Evolutionary conservation across 2,329 filamentous ascomycete genomes (phyloP).

Genomic region (Pseudonectria foliicola): DNA sequence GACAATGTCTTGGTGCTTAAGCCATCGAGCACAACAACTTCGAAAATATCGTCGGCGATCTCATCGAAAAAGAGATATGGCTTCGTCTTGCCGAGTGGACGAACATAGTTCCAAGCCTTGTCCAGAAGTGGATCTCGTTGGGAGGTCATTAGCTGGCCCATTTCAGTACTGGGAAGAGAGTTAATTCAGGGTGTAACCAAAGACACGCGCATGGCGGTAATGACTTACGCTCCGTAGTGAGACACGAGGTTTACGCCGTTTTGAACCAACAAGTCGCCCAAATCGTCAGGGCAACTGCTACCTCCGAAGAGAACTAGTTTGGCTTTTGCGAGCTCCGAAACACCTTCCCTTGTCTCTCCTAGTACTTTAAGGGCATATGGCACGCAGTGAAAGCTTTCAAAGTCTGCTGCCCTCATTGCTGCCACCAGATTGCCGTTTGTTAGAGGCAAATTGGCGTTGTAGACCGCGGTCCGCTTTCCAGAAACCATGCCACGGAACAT

Average conservation of each 20-base stretch:
- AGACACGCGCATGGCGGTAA: too few relatives aligned
- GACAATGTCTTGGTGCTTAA: slow-evolving; percentile 28
- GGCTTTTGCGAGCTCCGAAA: slow-evolving; percentile 35
- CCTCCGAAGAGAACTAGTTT: slow-evolving; percentile 51
- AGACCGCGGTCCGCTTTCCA: slow-evolving; percentile 43
- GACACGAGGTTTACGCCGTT: slow-evolving; percentile 46
- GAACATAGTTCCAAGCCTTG: slow-evolving; percentile 55
- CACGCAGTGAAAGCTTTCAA: slow-evolving; percentile 51
- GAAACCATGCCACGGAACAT: slow-evolving; percentile 46
- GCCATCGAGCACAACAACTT: slow-evolving; percentile 31
- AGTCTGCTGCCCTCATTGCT: slow-evolving; percentile 26
- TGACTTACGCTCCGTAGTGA: slow-evolving; percentile 45
- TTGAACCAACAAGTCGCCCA: slow-evolving; percentile 44
- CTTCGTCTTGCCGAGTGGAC: slow-evolving; percentile 25
- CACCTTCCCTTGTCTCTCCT: slow-evolving; percentile 48
- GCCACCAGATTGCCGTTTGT: slow-evolving; percentile 41
- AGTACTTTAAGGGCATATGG: slow-evolving; percentile 58
- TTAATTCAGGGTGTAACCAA: background rate
- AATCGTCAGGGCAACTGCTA: slow-evolving; percentile 48
- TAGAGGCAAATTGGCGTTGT: slow-evolving; percentile 48
- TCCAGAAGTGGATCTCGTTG: slow-evolving; percentile 43
- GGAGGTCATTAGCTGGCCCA: slow-evolving; percentile 55
- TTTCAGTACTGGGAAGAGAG: slow-evolving; percentile 40
- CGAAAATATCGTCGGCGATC: slow-evolving; percentile 24
- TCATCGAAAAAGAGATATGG: slow-evolving; percentile 23